Conservation (phyloP, 306 rosid species). For the Leucaena leucocephala region DNA sequence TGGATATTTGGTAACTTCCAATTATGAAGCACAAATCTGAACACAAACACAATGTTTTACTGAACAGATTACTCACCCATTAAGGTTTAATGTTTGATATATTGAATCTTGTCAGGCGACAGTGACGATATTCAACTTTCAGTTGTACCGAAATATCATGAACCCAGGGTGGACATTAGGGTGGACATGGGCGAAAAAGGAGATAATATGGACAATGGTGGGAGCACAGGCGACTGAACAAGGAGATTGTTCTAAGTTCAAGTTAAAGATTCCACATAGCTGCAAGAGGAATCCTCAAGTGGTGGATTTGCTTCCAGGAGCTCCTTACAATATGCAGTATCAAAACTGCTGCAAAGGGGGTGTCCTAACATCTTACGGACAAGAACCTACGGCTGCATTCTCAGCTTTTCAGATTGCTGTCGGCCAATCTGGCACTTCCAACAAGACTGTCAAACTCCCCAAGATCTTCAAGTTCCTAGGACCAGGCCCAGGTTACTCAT, state of each 20-base stretch:
- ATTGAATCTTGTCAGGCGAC: slow-evolving; percentile 60
- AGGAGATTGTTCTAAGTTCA: slow-evolving; percentile 82
- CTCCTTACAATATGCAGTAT: slow-evolving; percentile 72
- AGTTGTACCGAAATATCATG: slow-evolving; percentile 64
- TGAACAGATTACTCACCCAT: background rate
- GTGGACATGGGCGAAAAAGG: slow-evolving; percentile 85
- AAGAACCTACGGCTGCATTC: slow-evolving; percentile 64
- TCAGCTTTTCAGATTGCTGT: slow-evolving; percentile 80
- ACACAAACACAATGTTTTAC: background rate
- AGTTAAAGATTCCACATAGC: slow-evolving; percentile 64
- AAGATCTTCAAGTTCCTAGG: slow-evolving; percentile 67
- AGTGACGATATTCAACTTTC: slow-evolving; percentile 77
- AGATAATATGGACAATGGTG: slow-evolving; percentile 68
- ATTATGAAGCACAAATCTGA: background rate
- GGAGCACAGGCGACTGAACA: slow-evolving; percentile 89
- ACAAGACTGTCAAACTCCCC: slow-evolving; percentile 76
- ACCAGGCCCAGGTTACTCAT: slow-evolving; percentile 76
- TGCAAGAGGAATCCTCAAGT: slow-evolving; percentile 70
- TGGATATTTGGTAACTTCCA: slow-evolving; percentile 58
- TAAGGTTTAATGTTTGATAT: slow-evolving; percentile 1
- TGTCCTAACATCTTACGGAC: slow-evolving; percentile 75
- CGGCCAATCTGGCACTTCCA: slow-evolving; percentile 71
- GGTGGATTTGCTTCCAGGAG: slow-evolving; percentile 75
- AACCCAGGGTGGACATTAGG: slow-evolving; percentile 78
- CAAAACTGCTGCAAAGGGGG: slow-evolving; percentile 77